Evolutionary conservation across 768 basidiomycete genomes (phyloP), one percentile per base, ranked within the genome.

Genomic region (Tremella mesenterica): DNA sequence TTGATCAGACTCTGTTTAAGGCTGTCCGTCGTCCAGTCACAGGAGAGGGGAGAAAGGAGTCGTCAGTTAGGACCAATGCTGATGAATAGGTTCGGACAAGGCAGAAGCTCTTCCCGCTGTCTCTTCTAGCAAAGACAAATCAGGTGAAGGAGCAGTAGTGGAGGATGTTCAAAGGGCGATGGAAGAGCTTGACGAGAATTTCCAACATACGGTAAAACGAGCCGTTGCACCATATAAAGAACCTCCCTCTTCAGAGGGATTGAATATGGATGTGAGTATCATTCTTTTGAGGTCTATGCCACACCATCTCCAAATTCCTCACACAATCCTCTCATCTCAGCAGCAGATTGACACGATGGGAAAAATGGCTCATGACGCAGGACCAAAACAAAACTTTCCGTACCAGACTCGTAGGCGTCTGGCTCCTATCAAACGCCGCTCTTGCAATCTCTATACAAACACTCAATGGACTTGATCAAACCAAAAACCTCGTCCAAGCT

Each of bases 41-140:
- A 36, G 23, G 23, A 14, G 3, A 16, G 5, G 27, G 20, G 23
- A 50, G 28, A 48, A 8, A 9, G 25, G 21, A 14, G 14, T 23
- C 44, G n/a, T n/a, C n/a, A n/a, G n/a, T n/a, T n/a, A n/a, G n/a
- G n/a, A n/a, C n/a, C n/a, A n/a, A 23, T 41, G 38, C 38, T 44
- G 9, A 27, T 28, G 20, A 27, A 4, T 52, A 64, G 66, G 72
- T 3, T 73, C 71, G 51, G 93, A 96, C 76, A 92, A 92, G 73
- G 91, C 85, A 2, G 92, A 95, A 65, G 84, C 84, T 3, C 77
- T 96, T 8, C 92, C 92, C 1, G 86, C 89, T 0, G 81, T 93
- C 16, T 86, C 85, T 1, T 90, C 91, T 7, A 84, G 82, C 58
- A 91, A 91, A 72, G 75, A 78, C 38, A 85, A 83, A 52, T 79